A percentile compares a stretch with the other conserved stretches of the same genome.
phyloP scores from a whole-genome alignment of 2,329 filamentous ascomycete genomes.

The Cladobotryum mycophilum region DNA sequence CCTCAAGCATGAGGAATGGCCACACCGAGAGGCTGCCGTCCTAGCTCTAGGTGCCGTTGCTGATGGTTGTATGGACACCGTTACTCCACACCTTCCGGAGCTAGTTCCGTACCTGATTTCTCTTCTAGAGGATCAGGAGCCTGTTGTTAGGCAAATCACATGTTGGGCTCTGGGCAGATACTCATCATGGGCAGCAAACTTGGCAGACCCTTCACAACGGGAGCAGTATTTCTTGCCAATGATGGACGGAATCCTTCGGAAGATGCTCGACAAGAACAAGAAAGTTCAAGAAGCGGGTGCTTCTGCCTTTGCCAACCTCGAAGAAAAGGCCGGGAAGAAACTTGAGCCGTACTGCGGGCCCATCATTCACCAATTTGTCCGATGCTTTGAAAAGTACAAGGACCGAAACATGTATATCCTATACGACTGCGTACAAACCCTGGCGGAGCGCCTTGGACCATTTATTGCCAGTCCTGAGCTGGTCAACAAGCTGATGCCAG shows the following conservation, averaged over 20 bases:
- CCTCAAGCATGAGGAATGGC: slow-evolving; percentile 83
- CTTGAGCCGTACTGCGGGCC: slow-evolving; percentile 81
- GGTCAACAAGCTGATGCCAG: slow-evolving; percentile 85
- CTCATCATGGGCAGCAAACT: slow-evolving; percentile 80
- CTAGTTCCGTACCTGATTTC: slow-evolving; percentile 86
- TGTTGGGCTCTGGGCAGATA: slow-evolving; percentile 97
- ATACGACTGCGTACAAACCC: slow-evolving; percentile 95
- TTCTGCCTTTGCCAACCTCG: slow-evolving; percentile 90
- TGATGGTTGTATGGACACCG: slow-evolving; percentile 85
- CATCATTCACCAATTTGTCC: slow-evolving; percentile 86
- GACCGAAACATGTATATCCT: slow-evolving; percentile 98
- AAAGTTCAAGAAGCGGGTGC: slow-evolving; percentile 95
- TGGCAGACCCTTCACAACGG: slow-evolving; percentile 60
- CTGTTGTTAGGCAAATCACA: slow-evolving; percentile 91
- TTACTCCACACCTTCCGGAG: slow-evolving; percentile 84
- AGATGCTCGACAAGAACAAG: slow-evolving; percentile 97
- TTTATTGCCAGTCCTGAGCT: slow-evolving; percentile 74
- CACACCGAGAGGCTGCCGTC: slow-evolving; percentile 86
- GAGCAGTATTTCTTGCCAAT: slow-evolving; percentile 84
- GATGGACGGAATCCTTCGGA: slow-evolving; percentile 90
- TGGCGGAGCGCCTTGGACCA: slow-evolving; percentile 84
- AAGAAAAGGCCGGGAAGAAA: slow-evolving; percentile 81
- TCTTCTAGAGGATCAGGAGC: slow-evolving; percentile 75
- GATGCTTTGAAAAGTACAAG: slow-evolving; percentile 93
- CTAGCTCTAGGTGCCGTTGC: slow-evolving; percentile 91